phyloP scores from a whole-genome alignment of 345 rosid species.

The Dimocarpus longan region DNA sequence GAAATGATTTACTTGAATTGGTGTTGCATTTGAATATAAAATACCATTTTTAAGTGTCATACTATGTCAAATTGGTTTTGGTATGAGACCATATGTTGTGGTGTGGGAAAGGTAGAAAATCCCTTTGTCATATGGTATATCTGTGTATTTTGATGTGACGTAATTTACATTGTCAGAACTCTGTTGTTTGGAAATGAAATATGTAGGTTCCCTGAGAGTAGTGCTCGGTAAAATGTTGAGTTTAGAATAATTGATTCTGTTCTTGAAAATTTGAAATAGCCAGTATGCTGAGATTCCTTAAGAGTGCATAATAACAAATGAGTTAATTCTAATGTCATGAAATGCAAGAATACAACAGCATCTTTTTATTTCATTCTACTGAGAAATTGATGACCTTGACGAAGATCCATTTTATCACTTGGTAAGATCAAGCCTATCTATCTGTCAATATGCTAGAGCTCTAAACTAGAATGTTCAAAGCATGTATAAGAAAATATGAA shows the following conservation, averaged over 20 bases:
- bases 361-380: not conserved
- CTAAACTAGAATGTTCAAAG: not conserved
- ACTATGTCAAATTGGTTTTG: not conserved
- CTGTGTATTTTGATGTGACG: not conserved
- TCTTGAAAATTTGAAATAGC: not conserved
- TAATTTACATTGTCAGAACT: not conserved
- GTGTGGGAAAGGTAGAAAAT: not conserved
- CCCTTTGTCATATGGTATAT: not conserved
- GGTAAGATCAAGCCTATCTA: not conserved
- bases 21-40: not conserved
- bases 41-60: not conserved
- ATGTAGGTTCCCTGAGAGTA: not conserved
- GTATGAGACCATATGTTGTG: not conserved
- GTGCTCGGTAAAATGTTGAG: not conserved
- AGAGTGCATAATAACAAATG: not conserved
- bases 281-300: not conserved
- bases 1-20: not conserved
- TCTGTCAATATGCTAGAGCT: not conserved
- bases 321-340: not conserved
- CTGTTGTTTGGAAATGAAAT: not conserved
- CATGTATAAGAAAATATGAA: not conserved
- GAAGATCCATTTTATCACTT: not conserved
- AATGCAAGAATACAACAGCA: not conserved
- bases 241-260: not conserved
- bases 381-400: not conserved